Evolutionary conservation across 2,329 filamentous ascomycete genomes (phyloP).

Genomic region (Domatiomyces globalis): DNA sequence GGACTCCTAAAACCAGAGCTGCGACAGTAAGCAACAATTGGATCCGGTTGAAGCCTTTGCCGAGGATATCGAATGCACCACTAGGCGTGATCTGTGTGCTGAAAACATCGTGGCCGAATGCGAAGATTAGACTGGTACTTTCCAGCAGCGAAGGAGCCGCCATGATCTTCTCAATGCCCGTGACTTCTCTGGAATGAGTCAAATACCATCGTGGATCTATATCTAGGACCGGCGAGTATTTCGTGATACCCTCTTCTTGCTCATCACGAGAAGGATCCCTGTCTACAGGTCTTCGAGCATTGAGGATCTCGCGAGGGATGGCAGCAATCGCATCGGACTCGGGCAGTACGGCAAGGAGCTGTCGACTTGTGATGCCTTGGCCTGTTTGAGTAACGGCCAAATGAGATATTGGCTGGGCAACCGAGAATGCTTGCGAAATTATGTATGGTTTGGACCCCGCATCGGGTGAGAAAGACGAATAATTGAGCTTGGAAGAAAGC

Average conservation of each 20-base stretch:
- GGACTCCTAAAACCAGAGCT: slow-evolving; percentile 62
- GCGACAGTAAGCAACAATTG: slow-evolving; percentile 72
- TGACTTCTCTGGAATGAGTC: slow-evolving; percentile 67
- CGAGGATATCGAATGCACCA: slow-evolving; percentile 79
- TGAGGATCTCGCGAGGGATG: slow-evolving; percentile 63
- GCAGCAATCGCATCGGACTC: slow-evolving; percentile 60
- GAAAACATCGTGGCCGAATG: slow-evolving; percentile 74
- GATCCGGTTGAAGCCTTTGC: slow-evolving; percentile 84
- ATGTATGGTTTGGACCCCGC: slow-evolving; percentile 55
- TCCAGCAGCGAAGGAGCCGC: slow-evolving; percentile 69
- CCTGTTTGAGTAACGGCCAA: slow-evolving; percentile 77
- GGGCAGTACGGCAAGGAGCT: slow-evolving; percentile 66
- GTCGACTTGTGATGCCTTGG: slow-evolving; percentile 77
- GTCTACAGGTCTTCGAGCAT: slow-evolving; percentile 73
- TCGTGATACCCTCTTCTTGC: slow-evolving; percentile 65
- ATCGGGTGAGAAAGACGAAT: slow-evolving; percentile 60
- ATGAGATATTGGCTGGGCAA: slow-evolving; percentile 62
- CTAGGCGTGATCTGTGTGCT: slow-evolving; percentile 78
- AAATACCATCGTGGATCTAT: slow-evolving; percentile 70
- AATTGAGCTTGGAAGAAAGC: slow-evolving; percentile 50
- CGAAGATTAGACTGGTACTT: slow-evolving; percentile 80
- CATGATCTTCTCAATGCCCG: slow-evolving; percentile 60
- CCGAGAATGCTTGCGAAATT: slow-evolving; percentile 64
- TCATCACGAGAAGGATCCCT: slow-evolving; percentile 70
- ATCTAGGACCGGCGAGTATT: slow-evolving; percentile 63